Conservation (phyloP, 331 rosid genomes). For the Pyrus hybrid region DNA sequence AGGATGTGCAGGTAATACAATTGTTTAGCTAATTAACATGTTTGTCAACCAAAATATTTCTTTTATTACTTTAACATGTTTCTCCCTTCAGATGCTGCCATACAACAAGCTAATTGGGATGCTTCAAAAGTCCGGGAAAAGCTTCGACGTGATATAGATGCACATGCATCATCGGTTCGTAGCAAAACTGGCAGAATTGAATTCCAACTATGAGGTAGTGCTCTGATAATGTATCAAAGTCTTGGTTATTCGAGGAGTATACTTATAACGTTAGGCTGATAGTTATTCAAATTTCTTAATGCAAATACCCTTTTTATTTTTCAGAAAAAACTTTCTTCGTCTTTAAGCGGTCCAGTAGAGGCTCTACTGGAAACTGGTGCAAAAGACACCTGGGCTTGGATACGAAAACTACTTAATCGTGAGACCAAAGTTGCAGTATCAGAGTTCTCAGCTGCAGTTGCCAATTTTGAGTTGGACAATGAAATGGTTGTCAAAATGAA, state of each 20-base stretch:
- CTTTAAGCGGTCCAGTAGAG: slow-evolving; percentile 61
- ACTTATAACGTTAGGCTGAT: background rate
- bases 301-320: background rate
- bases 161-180: slow-evolving; percentile 48
- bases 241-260: background rate
- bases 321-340: slow-evolving; percentile 53
- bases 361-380: slow-evolving; percentile 65
- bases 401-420: slow-evolving; percentile 59
- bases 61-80: background rate
- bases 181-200: slow-evolving; percentile 45
- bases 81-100: slow-evolving; percentile 49
- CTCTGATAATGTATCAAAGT: slow-evolving; percentile 9
- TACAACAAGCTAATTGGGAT: slow-evolving; percentile 63
- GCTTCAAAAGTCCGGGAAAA: slow-evolving; percentile 55
- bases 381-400: slow-evolving; percentile 64
- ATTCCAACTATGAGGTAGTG: slow-evolving; percentile 49
- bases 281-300: background rate
- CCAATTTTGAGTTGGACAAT: slow-evolving; percentile 72
- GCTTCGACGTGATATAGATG: slow-evolving; percentile 61
- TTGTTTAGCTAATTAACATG: background rate
- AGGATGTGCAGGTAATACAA: slow-evolving; percentile 57
- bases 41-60: background rate
- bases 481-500: slow-evolving; percentile 40
- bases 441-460: slow-evolving; percentile 34
- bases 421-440: slow-evolving; percentile 52